Evolutionary conservation across 2,329 filamentous ascomycete genomes (phyloP), one percentile per base, ranked within the genome.

Genomic region (Acephala macrosclerotiorum): DNA sequence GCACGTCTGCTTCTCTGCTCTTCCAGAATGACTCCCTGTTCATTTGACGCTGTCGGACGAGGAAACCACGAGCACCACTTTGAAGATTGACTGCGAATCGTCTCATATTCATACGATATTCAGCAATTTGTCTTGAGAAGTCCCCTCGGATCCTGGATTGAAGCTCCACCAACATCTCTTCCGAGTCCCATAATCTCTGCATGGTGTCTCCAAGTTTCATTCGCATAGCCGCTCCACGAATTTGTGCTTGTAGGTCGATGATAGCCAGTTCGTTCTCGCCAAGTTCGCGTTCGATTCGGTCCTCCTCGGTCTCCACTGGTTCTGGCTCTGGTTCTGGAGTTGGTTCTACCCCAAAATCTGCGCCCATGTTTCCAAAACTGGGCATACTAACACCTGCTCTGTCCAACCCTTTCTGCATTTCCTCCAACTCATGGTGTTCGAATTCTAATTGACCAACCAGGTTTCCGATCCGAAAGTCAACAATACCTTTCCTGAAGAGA

Each of bases 281-380:
- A 3, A 99, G 80, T 76, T 97, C 93, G 62, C 94, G 86, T 58
- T 94, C 88, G 63, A 96, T 90, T 51, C 94, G 85, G 73, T 98
- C 94, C 74, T 98, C 92, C 72, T 98, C 95, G 0, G 92, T 94
- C 75, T 98, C 96, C 2, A 88, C 83, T 1, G 89, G 89, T 71
- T 91, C 89, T 0, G 91, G 91, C 73, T 91, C 89, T 0, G 91
- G 91, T 73, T 94, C 90, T 0, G 91, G 91, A 63, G 91, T 85
- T 1, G 90, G 88, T 74, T 96, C 93, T 74, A 95, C 91, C 42
- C 93, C 94, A 82, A 99, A 97, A 75, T 96, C 95, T 69, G 94
- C 95, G 59, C 94, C 91, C 92, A 99, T 98, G 66, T 94, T 96
- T 63, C 94, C 94, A 81, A 99, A 99, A 81, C 93, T 97, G 45